These are phyloP conservation scores for Coccomyxa subellipsoidea DNA, from an alignment of 163 green algal species.

Conservation along the genomic window DNA sequence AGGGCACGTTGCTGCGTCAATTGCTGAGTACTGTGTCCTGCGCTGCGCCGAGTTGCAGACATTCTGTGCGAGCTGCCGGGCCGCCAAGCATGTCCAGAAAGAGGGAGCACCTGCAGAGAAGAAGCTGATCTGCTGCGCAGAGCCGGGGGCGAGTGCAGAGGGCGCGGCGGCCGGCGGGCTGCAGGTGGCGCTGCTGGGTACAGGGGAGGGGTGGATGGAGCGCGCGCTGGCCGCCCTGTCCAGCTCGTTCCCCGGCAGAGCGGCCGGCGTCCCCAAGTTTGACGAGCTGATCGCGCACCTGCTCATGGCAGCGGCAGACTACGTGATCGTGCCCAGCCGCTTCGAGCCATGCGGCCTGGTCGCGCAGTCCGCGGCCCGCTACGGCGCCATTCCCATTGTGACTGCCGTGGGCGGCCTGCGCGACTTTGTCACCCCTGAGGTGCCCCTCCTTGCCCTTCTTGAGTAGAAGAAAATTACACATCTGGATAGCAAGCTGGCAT, in stretches of 20 bases:
- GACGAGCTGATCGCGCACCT: conserved; percentile 72
- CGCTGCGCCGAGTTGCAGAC: too few relatives aligned
- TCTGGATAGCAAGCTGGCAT: not conserved
- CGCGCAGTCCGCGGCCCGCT: conserved; percentile 65
- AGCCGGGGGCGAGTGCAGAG: not conserved
- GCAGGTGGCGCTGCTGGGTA: conserved; percentile 75
- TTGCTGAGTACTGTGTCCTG: too few relatives aligned
- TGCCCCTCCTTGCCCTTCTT: conserved; percentile 4
- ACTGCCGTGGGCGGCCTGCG: conserved; percentile 64
- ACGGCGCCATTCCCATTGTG: conserved; percentile 75
- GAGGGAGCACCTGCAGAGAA: too few relatives aligned
- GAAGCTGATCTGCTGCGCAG: conserved; percentile 10
- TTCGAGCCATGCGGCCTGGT: conserved; percentile 85
- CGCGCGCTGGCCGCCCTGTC: conserved; percentile 42
- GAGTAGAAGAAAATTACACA: not conserved
- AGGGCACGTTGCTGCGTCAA: too few relatives aligned
- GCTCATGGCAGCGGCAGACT: conserved; percentile 70
- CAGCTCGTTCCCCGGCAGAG: conserved; percentile 48
- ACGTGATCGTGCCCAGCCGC: conserved; percentile 60
- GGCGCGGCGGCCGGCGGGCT: not conserved
- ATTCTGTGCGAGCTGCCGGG: too few relatives aligned
- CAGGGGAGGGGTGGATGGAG: conserved; percentile 59
- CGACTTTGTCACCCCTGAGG: conserved; percentile 55
- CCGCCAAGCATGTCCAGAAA: too few relatives aligned
- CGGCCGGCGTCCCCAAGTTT: conserved; percentile 51